phyloP scores from a whole-genome alignment of 371 early-diverging fungal genomes.

The Actinomucor elegans region DNA sequence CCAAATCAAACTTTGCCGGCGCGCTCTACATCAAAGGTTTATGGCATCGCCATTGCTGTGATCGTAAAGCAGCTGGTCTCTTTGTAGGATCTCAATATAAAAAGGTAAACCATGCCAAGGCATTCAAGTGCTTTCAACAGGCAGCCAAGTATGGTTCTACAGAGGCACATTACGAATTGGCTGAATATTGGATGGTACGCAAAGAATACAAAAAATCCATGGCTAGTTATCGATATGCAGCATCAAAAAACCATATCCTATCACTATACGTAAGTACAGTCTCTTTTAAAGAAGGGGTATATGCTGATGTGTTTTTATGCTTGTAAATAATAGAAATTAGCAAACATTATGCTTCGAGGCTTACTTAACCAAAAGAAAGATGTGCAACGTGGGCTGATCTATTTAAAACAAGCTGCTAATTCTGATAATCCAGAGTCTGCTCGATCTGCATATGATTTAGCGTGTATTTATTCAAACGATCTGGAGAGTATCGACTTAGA shows the following conservation, averaged over 20 bases:
- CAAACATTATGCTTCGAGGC: constrained; percentile 32
- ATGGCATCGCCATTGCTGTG: constrained; percentile 55
- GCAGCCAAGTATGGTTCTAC: constrained; percentile 34
- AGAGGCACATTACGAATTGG: constrained; percentile 39
- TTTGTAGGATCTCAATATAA: constrained; percentile 31
- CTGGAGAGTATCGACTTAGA: constrained; percentile 26
- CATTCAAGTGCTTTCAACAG: constrained; percentile 46
- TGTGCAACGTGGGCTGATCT: constrained; percentile 25
- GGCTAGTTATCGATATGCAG: constrained; percentile 74
- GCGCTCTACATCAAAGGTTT: constrained; percentile 68
- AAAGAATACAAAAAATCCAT: constrained; percentile 66
- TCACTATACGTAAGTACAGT: constrained; percentile 70
- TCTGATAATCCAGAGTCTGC: constrained; percentile 24
- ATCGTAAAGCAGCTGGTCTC: constrained; percentile 23
- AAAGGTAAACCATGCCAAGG: constrained; percentile 21
- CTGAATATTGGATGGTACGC: constrained; percentile 52
- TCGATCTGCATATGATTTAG: constrained; percentile 38
- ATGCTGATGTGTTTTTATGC: not conserved
- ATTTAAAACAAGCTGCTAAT: constrained; percentile 38
- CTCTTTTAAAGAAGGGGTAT: not conserved
- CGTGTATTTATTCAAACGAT: constrained; percentile 38
- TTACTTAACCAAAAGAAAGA: constrained; percentile 29
- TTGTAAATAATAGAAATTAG: constrained; percentile 33
- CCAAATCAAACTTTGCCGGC: constrained; percentile 63
- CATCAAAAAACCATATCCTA: constrained; percentile 65